These are phyloP conservation scores for Niveomyces coronatus DNA, from an alignment of 2,329 filamentous ascomycete species.

Conservation along the genomic window DNA sequence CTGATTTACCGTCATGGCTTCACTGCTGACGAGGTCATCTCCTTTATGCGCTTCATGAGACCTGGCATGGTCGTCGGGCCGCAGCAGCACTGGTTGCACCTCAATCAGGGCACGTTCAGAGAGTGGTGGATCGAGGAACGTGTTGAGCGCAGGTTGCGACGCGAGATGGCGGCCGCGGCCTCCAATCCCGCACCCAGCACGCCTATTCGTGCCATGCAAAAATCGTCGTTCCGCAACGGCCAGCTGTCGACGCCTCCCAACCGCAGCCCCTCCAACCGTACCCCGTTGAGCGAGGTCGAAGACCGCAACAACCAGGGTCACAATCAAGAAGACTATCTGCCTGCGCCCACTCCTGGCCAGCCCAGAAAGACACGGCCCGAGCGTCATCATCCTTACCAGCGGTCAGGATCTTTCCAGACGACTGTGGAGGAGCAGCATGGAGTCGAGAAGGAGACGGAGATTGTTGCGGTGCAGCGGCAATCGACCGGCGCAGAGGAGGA, in stretches of 20 bases:
- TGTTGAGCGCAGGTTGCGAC: constrained; percentile 56
- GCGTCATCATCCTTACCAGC: constrained; percentile 62
- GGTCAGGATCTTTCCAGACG: constrained; percentile 38
- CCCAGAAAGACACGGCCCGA: constrained; percentile 79
- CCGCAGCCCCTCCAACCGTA: constrained; percentile 61
- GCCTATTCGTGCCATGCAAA: constrained; percentile 51
- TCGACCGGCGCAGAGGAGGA: constrained; percentile 62
- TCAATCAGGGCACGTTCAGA: constrained; percentile 94
- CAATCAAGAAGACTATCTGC: constrained; percentile 81
- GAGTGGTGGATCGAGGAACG: constrained; percentile 97
- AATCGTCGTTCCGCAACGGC: constrained; percentile 47
- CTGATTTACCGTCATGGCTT: constrained; percentile 96
- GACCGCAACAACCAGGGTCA: constrained; percentile 60
- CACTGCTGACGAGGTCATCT: constrained; percentile 93
- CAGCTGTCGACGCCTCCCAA: constrained; percentile 80
- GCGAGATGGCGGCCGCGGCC: constrained; percentile 42
- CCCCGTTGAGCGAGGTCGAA: constrained; percentile 89
- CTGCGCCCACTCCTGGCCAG: constrained; percentile 90
- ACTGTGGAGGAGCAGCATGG: constrained; percentile 40
- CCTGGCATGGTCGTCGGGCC: constrained; percentile 98
- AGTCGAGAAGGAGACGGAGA: constrained; percentile 48
- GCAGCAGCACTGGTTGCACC: constrained; percentile 96
- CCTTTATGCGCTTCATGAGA: constrained; percentile 98
- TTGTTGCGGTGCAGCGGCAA: constrained; percentile 49
- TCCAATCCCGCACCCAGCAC: constrained; percentile 44